phyloP scores from a whole-genome alignment of 805 yeast genomes.

The Candida parachauliodes region DNA sequence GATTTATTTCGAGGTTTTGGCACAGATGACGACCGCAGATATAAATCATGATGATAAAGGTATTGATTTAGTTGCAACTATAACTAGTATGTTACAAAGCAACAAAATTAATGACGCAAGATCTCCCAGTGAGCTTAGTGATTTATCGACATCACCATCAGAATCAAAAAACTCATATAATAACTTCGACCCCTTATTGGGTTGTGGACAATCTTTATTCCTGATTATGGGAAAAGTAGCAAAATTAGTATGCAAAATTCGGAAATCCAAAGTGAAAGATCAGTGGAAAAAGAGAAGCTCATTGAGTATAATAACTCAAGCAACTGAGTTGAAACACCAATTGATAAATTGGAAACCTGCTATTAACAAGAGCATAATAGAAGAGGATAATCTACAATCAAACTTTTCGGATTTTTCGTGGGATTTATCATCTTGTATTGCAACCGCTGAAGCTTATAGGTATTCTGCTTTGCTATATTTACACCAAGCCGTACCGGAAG shows the following conservation, averaged over 20 bases:
- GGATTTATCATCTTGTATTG: constrained; percentile 57
- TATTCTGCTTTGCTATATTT: constrained; percentile 56
- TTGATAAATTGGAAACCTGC: constrained; percentile 57
- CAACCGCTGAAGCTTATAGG: constrained; percentile 70
- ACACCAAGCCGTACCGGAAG: constrained; percentile 70
- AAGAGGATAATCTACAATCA: constrained; percentile 18
- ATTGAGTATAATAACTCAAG: constrained; percentile 47
- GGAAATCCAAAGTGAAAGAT: constrained; percentile 27
- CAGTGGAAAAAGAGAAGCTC: constrained; percentile 30
- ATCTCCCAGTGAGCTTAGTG: constrained; percentile 3
- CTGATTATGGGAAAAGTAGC: constrained; percentile 66
- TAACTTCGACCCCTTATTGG: constrained; percentile 60
- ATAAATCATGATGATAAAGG: constrained; percentile 43
- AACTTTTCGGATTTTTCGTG: constrained; percentile 20
- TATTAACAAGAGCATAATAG: constrained; percentile 30
- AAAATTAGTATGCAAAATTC: constrained; percentile 46
- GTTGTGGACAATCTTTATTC: constrained; percentile 63
- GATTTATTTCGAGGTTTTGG: constrained; percentile 64
- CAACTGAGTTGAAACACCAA: constrained; percentile 51
- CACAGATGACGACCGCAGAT: constrained; percentile 55
- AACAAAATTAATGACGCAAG: constrained; percentile 12
- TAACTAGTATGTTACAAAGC: constrained; percentile 29
- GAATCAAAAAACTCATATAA: constrained; percentile 27
- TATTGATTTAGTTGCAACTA: constrained; percentile 38
- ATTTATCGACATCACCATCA: neutral